Base-by-base conservation (phyloP, 805 yeast genomes). In the Teunomyces kruisii region DNA sequence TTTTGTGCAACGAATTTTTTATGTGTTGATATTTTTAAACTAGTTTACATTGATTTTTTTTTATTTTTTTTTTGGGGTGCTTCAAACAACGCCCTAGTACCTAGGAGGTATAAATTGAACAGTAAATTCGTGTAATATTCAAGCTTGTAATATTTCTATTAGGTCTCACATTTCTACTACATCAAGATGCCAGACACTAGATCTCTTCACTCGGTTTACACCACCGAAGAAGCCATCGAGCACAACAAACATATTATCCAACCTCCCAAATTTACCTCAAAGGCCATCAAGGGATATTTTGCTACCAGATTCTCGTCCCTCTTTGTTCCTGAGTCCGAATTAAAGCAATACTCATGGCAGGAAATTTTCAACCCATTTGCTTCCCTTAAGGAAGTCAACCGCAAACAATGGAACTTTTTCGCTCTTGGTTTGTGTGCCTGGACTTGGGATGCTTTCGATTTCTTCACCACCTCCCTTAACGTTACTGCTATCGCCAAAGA, bases 381-480 rank as follows among this genome's bases (percentile, higher is more conserved):
- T 1, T 79, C 80, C 22, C 67, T 85, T 19, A 60, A 62, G 9
- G 61, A 62, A 50, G 70, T 86, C 56, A 72, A 70, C 30, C 61
- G 71, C 44, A 70, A 61, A 47, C 84, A 83, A 55, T 82, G 87
- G 86, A 64, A 72, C 37, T 78, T 73, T 62, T 79, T 80, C 54
- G 31, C 64, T 14, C 62, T 78, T 36, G 86, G 84, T 0, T 79
- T 79, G 51, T 54, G 64, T 43, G 80, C 79, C 15, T 82, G 87
- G 87, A 70, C 84, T 2, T 78, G 81, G 78, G 87, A 81, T 64
- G 81, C 86, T 3, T 74, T 81, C 56, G 87, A 81, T 61, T 82
- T 78, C 57, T 82, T 83, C 52, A 68, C 79, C 9, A 80, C 79
- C 10, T 76, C 83, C 6, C 61, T 81, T 30, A 79, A 79, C 54